Evolutionary conservation across 2,329 filamentous ascomycete genomes (phyloP), one percentile per base, ranked within the genome.

Genomic region (Neoascochyta sp.): DNA sequence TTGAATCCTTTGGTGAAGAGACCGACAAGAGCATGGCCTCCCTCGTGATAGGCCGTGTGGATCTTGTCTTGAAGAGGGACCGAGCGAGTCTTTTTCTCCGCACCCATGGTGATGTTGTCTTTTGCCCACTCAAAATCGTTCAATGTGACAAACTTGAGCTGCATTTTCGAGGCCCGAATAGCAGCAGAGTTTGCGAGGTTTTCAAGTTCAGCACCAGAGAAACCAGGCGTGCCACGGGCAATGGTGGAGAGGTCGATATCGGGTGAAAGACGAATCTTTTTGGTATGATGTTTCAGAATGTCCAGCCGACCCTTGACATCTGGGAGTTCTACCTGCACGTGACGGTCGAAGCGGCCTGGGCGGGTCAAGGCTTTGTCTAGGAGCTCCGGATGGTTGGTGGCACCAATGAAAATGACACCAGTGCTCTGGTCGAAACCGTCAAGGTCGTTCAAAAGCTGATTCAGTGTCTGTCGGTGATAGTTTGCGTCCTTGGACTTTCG

Each of bases 171-270:
- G n/a, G 92, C 92, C 54, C 84, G 86, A 23, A 98, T 83, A 13
- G 92, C 92, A 17, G 92, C 92, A 60, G 95, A 86, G 65, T 98
- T 98, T 57, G 95, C 84, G 50, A 98, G 79, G 60, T 95, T 98
- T 67, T 96, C 92, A 9, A 98, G 74, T 52, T 98, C 92, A 12
- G 92, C 92, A 47, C 92, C 92, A 27, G 90, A 96, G 52, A 94
- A 88, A 8, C 92, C 92, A 32, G 87, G 81, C 9, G 89, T 95
- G 40, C 86, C 86, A 40, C 85, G 80, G 19, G 92, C 92, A 51
- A 98, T 78, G 36, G 85, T 75, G 15, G 86, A 78, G 20, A 93
- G 70, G 60, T 95, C 89, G 24, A 95, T 86, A 52, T 93, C 83
- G 4, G 78, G 71, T 18, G 78, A 75, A 28, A 86, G 74, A 64